Evolutionary conservation across 768 basidiomycete species (phyloP), one percentile per base, ranked within the genome.

Genomic region (Boletus edulis): DNA sequence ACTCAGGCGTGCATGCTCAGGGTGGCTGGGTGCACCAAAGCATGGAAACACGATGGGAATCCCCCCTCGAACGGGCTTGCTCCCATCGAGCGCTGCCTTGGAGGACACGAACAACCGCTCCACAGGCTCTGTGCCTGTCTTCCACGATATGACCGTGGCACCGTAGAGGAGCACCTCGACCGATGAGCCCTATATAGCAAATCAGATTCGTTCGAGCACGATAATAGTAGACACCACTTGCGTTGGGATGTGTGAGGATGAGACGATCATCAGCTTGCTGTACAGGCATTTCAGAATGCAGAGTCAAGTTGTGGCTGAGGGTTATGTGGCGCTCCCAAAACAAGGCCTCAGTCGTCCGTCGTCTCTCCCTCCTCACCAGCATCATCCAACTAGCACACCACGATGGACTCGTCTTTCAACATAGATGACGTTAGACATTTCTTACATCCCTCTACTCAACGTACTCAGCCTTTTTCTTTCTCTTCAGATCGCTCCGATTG

Each of bases 91-190:
- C 9, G 76, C 73, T 1, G 95, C 86, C 67, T 90, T 93, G 12
- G 80, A 79, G 11, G 91, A 93, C 5, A 96, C 76, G 62, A 95
- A 98, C 27, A 97, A 75, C 12, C 89, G 77, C 67, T 96, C 94
- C 38, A 72, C 64, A 1, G 80, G 75, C 18, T 68, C 65, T 34
- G 77, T 76, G 4, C 75, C 69, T 7, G 82, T 74, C 68, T 85
- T 89, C 94, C 94, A 98, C 1, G 94, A 95, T 41, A 86, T 81
- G 17, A 98, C 78, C 0, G 91, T 91, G 0, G 94, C 94, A 7
- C 94, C 94, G 62, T 89, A 96, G 31, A 87, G 73, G 9, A 91
- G 76, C 38, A 92, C 75, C 62, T 84, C 81, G 6, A 71, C 82
- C 7, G 77, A 80, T 14, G 87, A 67, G n/a, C 87, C 89, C 88